Base-by-base conservation (phyloP, 1,139 yeast species). In the Saccharomycopsis hybrid region DNA sequence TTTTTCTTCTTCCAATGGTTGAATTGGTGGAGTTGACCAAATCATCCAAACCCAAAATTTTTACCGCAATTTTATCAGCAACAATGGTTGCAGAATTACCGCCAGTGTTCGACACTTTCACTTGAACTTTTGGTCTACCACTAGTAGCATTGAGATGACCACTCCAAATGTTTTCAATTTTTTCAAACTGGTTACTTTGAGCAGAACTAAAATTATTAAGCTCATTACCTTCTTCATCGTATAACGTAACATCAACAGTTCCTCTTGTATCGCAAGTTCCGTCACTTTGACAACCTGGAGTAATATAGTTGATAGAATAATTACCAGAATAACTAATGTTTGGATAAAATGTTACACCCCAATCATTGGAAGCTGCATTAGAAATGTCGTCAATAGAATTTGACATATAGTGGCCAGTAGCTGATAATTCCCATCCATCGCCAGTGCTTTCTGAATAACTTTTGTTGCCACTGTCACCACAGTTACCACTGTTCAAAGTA, bases 281-380 rank as follows among this genome's bases (percentile, higher is more conserved):
- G 62, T 87, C 96, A 7, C 61, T 65, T 2, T 67, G 55, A 67
- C 99, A 92, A 0, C 98, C 97, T 0, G 97, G 97, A 0, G 98
- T 92, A 57, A 77, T 80, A 52, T 90, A 60, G 49, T 80, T 70
- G 35, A 92, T 71, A 0, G 88, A 72, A 63, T 88, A 92, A 55
- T 80, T 73, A 8, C 97, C 97, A 0, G 87, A 71, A 55, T 79
- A 76, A 0, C 87, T 72, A 27, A 89, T 76, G 56, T 85, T 82
- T 5, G 96, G 92, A 55, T 73, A 72, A 61, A 84, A 81, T 1
- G 74, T 69, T 11, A 87, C 81, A 24, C 76, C 75, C 2, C 75
- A 68, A 31, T 68, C 60, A 3, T 71, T 67, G 2, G 63, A 44
- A 2, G 67, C 60, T 41, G 64, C 67, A 2, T 69, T 59, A 4